Base-by-base conservation (phyloP, 257 asterid species). In the Solanum habrochaites region DNA sequence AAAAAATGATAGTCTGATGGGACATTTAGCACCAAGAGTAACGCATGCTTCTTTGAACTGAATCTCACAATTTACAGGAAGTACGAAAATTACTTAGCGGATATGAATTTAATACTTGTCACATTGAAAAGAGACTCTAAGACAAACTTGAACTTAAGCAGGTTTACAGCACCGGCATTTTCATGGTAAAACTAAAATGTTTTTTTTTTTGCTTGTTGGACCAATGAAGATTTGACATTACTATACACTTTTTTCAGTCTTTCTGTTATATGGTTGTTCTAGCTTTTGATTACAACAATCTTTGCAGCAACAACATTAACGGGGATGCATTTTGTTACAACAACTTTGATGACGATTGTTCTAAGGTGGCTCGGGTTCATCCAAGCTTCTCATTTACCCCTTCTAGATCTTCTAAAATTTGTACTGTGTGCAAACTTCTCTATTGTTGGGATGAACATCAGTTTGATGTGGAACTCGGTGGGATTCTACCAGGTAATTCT, bases 381-480 rank as follows among this genome's bases (percentile, higher is more conserved):
- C 92, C 99, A 95, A 90, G 85, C 97, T 86, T 97, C 99, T 90
- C 99, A 95, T 92, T 93, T 95, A 85, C 99, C 99, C 47, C 52
- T 75, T 40, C 75, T 94, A 37, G 99, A 97, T 90, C 99, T 97
- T 87, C 89, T 97, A 84, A 95, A 93, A 87, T 97, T 97, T 90
- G 94, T 95, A 82, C 45, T 97, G 88, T 97, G 95, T 88, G 99
- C 99, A 64, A 95, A 97, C 88, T 97, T 97, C 92, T 97, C 99
- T 87, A 96, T 95, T 62, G 99, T 95, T 87, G 99, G 99, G 91
- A 97, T 97, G 99, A 97, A 97, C 91, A 97, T 96, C 88, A 97
- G 99, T 90, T 90, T 97, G 75, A 97, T 97, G 99, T 97, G 99
- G 99, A 97, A 97, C 87, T 97, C 99, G 15, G 99, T 97, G 88